Conservation (phyloP, 306 rosid genomes). For the Astragalus glycyphyllos region DNA sequence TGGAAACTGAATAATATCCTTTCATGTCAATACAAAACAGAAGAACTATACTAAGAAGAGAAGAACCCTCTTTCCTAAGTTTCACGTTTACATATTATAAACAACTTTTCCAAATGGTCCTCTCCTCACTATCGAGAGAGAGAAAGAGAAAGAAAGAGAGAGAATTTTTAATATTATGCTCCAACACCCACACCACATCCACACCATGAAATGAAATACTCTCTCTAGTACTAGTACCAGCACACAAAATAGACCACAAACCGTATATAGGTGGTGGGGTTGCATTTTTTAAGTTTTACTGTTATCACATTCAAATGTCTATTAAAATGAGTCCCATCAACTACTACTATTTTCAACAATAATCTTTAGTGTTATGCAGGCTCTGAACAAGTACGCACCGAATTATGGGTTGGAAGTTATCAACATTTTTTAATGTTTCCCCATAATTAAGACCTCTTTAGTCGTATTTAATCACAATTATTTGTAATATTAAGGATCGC, state of each 20-base stretch:
- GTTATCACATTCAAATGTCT: constrained; percentile 32
- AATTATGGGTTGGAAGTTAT: no score
- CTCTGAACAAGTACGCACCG: no score
- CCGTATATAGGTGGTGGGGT: constrained; percentile 59
- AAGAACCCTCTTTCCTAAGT: constrained; percentile 1
- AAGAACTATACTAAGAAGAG: constrained; percentile 52
- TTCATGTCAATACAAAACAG: constrained; percentile 76
- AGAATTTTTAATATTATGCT: constrained; percentile 49
- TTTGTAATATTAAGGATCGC: neutral
- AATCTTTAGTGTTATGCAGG: no score
- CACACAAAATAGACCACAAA: constrained; percentile 48
- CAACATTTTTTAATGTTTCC: no score
- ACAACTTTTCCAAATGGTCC: constrained; percentile 46
- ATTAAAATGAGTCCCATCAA: neutral
- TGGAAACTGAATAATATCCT: constrained; percentile 57
- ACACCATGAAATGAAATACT: constrained; percentile 50
- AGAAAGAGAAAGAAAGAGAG: constrained; percentile 29
- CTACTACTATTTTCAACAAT: no score
- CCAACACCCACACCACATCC: constrained; percentile 54
- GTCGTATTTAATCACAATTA: no score
- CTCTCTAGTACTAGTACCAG: constrained; percentile 44
- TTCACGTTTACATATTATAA: constrained; percentile 66
- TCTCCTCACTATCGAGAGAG: constrained; percentile 33
- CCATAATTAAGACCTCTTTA: no score
- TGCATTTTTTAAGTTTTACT: constrained; percentile 48